Percentiles rank a stretch among this genome's conserved stretches.
Conservation (phyloP, 805 yeast species). For the Lachancea waltii region DNA sequence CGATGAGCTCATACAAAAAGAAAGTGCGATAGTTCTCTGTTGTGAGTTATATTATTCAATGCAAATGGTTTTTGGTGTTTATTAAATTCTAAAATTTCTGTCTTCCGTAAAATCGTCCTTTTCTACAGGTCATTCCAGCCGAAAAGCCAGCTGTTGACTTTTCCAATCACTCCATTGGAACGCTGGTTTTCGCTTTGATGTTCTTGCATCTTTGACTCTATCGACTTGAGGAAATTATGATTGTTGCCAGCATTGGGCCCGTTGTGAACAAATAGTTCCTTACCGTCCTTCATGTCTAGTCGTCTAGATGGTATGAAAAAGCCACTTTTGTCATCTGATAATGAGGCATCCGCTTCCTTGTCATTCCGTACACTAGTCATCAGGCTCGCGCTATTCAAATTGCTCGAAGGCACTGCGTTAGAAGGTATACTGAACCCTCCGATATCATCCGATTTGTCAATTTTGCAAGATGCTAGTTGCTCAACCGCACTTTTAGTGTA, state of each 20-base stretch:
- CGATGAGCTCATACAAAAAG: background rate
- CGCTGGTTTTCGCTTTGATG: slow-evolving; percentile 19
- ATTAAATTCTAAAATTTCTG: background rate
- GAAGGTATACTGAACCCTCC: slow-evolving; percentile 19
- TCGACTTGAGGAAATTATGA: slow-evolving; percentile 23
- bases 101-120: background rate
- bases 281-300: slow-evolving; percentile 38
- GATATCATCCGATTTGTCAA: slow-evolving; percentile 27
- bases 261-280: slow-evolving; percentile 34
- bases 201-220: slow-evolving; percentile 28
- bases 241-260: slow-evolving; percentile 14
- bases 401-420: slow-evolving; percentile 1
- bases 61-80: background rate
- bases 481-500: slow-evolving; percentile 56
- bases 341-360: background rate
- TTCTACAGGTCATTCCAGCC: slow-evolving; percentile 47
- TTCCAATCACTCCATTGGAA: slow-evolving; percentile 21
- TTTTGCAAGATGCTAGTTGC: slow-evolving; percentile 41
- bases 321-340: slow-evolving; percentile 10
- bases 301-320: slow-evolving; percentile 20
- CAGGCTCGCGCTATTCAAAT: background rate
- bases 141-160: slow-evolving; percentile 43
- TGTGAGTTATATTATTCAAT: background rate
- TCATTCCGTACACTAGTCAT: background rate
- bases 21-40: background rate